A percentile compares a stretch with the other conserved stretches of the same genome.
Conservation (phyloP, 495 filamentous ascomycete species). For the Daldinia childiae region DNA sequence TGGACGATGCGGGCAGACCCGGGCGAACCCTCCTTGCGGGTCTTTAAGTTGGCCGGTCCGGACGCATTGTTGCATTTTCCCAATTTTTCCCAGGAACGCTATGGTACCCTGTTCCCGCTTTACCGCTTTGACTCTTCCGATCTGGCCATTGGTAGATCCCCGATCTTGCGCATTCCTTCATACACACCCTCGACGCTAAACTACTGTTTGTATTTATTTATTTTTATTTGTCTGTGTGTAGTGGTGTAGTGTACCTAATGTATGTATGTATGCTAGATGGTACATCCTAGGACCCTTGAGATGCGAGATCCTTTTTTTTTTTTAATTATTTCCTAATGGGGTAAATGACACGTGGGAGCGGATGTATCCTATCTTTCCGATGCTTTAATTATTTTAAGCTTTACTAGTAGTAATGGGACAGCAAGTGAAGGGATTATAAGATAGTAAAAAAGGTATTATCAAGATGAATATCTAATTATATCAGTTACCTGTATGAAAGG, state of each 20-base stretch:
- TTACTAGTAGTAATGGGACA: too few relatives aligned
- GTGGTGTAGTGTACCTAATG: background rate
- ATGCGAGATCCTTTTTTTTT: background rate
- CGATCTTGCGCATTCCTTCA: conserved; percentile 6
- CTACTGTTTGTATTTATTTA: background rate
- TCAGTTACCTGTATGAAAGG: background rate
- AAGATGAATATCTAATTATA: background rate
- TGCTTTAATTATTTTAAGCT: too few relatives aligned
- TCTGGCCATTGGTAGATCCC: conserved; percentile 14
- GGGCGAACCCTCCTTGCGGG: conserved; percentile 29
- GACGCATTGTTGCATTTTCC: conserved; percentile 1
- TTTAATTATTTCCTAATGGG: conserved; percentile 22
- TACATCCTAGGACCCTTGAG: background rate
- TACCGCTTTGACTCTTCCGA: conserved; percentile 28
- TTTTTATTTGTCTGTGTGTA: background rate
- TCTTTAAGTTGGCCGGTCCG: conserved; percentile 15
- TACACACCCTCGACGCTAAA: background rate
- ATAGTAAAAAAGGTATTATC: too few relatives aligned
- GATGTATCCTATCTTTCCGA: background rate
- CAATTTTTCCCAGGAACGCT: background rate
- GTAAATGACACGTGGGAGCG: background rate
- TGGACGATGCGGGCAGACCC: conserved; percentile 26
- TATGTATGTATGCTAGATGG: background rate
- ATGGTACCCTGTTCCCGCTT: conserved; percentile 17
- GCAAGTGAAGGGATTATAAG: too few relatives aligned